phyloP scores from a whole-genome alignment of 2,329 filamentous ascomycete species.

The Xylaria sp. region DNA sequence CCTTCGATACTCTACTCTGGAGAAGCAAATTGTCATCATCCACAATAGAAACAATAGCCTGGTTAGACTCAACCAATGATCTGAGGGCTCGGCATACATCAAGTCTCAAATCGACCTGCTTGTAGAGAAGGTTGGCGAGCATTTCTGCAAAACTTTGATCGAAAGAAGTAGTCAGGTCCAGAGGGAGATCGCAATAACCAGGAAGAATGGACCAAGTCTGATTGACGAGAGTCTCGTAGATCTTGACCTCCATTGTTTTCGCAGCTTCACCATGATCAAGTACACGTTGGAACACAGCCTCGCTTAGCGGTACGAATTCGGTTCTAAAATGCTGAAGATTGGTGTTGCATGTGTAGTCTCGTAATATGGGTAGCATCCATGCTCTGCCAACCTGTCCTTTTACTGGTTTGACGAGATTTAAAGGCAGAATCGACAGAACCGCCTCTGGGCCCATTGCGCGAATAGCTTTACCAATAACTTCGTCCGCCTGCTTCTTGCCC shows the following conservation, averaged over 20 bases:
- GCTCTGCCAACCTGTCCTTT: constrained; percentile 83
- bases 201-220: constrained; percentile 95
- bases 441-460: constrained; percentile 87
- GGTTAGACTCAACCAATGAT: constrained; percentile 88
- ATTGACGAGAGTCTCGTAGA: constrained; percentile 88
- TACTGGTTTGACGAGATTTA: constrained; percentile 81
- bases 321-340: constrained; percentile 81
- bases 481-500: constrained; percentile 93
- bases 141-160: constrained; percentile 90
- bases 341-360: constrained; percentile 90
- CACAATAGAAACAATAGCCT: constrained; percentile 75
- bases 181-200: constrained; percentile 90
- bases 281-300: constrained; percentile 86
- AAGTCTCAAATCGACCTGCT: constrained; percentile 84
- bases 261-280: constrained; percentile 80
- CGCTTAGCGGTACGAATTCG: constrained; percentile 88
- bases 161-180: constrained; percentile 78
- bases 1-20: constrained; percentile 78
- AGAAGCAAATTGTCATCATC: constrained; percentile 74
- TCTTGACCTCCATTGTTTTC: constrained; percentile 96
- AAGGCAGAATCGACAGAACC: constrained; percentile 79
- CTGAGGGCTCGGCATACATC: constrained; percentile 88
- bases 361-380: constrained; percentile 91
- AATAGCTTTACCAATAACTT: constrained; percentile 85
- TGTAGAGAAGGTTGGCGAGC: constrained; percentile 88